Percentiles rank a stretch among this genome's conserved stretches.
These are phyloP conservation scores for Leishmania mexicana DNA, from an alignment of 208 protist species.

Conservation along the genomic window DNA sequence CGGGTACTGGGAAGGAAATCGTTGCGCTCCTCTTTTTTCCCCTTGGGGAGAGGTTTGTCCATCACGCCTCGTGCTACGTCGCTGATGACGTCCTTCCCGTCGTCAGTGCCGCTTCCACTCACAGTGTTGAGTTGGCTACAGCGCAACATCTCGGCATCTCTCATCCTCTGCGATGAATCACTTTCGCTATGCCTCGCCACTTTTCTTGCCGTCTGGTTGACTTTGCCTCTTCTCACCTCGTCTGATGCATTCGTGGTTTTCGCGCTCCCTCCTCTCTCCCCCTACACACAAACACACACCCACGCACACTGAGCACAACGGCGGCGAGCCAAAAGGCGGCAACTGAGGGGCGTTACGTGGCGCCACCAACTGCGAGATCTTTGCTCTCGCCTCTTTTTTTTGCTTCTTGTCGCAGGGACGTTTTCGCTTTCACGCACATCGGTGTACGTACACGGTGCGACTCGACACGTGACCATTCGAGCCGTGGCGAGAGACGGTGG, in stretches of 20 bases:
- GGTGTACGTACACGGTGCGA: background rate
- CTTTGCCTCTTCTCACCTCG: background rate
- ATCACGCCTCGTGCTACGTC: background rate
- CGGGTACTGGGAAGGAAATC: background rate
- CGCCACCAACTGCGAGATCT: background rate
- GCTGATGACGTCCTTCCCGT: too few relatives aligned
- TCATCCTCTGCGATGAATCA: background rate
- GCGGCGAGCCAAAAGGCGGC: background rate
- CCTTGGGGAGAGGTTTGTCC: background rate
- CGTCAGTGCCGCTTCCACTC: background rate
- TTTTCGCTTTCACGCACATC: background rate
- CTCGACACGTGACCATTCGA: background rate
- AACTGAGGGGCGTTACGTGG: background rate
- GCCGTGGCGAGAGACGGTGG: background rate
- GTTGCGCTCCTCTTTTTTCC: background rate
- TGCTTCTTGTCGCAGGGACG: background rate
- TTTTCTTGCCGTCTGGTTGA: background rate
- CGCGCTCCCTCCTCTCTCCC: background rate
- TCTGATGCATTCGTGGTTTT: background rate
- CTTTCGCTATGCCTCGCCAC: background rate
- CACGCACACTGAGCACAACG: background rate
- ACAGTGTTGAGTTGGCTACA: background rate
- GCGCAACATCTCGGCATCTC: background rate
- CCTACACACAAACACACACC: background rate
- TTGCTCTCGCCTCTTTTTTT: background rate